These are phyloP conservation scores for Suillus variegatus DNA, from an alignment of 768 basidiomycete species.

Conservation along the genomic window DNA sequence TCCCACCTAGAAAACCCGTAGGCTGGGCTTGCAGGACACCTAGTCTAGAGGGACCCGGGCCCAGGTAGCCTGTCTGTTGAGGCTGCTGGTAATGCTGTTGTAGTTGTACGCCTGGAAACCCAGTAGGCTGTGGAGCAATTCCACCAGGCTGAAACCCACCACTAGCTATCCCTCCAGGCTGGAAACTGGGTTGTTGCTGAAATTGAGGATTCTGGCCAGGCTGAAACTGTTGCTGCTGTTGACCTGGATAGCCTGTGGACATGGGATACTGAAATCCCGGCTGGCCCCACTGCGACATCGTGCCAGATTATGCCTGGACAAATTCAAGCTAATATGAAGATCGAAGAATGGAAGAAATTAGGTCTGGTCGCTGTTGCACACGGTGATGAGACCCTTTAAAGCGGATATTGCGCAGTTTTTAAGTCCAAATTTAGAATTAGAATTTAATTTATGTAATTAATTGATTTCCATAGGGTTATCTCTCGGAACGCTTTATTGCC, in stretches of 20 bases:
- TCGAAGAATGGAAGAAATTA: slow-evolving; percentile 6
- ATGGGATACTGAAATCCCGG: slow-evolving; percentile 72
- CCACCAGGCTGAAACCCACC: slow-evolving; percentile 33
- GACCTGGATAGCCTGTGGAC: slow-evolving; percentile 63
- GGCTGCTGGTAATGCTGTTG: slow-evolving; percentile 15
- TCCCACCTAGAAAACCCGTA: slow-evolving; percentile 49
- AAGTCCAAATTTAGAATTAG: not conserved
- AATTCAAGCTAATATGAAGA: not conserved
- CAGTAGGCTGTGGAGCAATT: slow-evolving; percentile 66
- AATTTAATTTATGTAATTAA: not conserved
- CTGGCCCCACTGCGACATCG: slow-evolving; percentile 81
- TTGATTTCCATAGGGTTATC: not conserved
- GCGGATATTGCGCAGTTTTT: slow-evolving; percentile 14
- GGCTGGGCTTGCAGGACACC: slow-evolving; percentile 52
- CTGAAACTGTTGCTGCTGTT: slow-evolving; percentile 43
- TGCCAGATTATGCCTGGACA: slow-evolving; percentile 14
- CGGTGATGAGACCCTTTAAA: slow-evolving; percentile 17
- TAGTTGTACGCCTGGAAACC: slow-evolving; percentile 39
- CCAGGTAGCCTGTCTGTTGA: slow-evolving; percentile 49
- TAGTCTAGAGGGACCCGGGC: slow-evolving; percentile 26
- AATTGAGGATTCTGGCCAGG: slow-evolving; percentile 41
- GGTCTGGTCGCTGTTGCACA: slow-evolving; percentile 7
- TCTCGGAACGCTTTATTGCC: not conserved
- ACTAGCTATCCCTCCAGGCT: slow-evolving; percentile 30
- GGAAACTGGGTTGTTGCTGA: slow-evolving; percentile 40